Conservation (phyloP, 2,329 filamentous ascomycete species). For the Chaetothyriales sp. region DNA sequence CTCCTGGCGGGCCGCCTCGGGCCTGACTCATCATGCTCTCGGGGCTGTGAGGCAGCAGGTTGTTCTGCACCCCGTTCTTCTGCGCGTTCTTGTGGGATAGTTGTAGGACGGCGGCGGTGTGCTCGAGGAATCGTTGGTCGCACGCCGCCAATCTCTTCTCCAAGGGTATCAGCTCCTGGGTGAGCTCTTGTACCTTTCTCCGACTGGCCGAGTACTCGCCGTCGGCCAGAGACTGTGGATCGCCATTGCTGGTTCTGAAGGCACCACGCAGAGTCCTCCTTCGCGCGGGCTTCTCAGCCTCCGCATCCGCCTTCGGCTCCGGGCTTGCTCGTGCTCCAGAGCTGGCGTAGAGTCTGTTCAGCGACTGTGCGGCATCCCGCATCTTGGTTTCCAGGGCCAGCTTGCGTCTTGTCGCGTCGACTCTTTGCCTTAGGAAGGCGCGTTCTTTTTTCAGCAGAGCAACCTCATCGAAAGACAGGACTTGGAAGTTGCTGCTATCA, state of each 20-base stretch:
- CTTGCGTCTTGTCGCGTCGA: conserved; percentile 68
- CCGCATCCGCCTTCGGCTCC: conserved; percentile 22
- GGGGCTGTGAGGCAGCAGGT: conserved; percentile 50
- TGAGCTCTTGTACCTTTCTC: conserved; percentile 71
- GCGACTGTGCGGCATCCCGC: conserved; percentile 76
- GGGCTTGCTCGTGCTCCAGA: conserved; percentile 38
- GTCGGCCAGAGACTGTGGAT: conserved; percentile 42
- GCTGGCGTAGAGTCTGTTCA: conserved; percentile 65
- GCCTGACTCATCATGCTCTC: conserved; percentile 43
- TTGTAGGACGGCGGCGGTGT: conserved; percentile 84
- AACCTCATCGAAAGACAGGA: conserved; percentile 81
- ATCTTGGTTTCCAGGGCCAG: conserved; percentile 84
- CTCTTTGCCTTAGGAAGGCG: conserved; percentile 54
- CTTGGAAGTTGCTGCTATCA: conserved; percentile 72
- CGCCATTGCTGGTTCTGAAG: conserved; percentile 22
- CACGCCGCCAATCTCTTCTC: conserved; percentile 63
- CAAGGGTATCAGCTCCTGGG: conserved; percentile 61
- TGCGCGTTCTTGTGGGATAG: conserved; percentile 67
- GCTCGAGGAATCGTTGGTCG: conserved; percentile 63
- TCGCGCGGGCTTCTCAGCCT: conserved; percentile 35
- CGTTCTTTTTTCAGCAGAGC: conserved; percentile 83
- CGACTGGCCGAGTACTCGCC: conserved; percentile 59
- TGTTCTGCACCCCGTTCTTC: conserved; percentile 36
- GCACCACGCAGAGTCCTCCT: conserved; percentile 34
- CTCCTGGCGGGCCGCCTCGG: conserved; percentile 37